Base-by-base conservation (phyloP, 2,329 filamentous ascomycete genomes). In the Berkeleyomyces basicola region DNA sequence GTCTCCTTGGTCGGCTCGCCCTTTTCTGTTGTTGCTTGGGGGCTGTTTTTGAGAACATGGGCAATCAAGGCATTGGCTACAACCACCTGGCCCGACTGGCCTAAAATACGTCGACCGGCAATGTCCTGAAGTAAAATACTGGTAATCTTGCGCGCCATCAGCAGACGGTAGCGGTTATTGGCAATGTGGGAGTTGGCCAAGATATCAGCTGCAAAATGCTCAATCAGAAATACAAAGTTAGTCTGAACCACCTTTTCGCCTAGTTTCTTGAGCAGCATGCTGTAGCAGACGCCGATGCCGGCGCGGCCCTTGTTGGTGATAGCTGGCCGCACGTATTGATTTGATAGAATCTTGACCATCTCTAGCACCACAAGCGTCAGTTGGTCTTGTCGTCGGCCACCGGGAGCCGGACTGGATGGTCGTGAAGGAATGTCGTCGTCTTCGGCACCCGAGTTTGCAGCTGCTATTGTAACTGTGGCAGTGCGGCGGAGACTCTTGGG, bases 41-140 rank as follows among this genome's bases (percentile, higher is more conserved):
- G 92, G 68, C 96, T 97, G 71, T 97, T 93, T 71, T 95, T 97
- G 58, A 99, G 78, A 55, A 96, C 79, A 64, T 90, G 85, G 71
- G 95, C 96, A 70, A 96, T 83, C 61, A 99, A 75, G 65, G 83
- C 82, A 68, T 85, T 89, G 5, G 90, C 88, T 37, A 89, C 90
- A 67, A 86, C 84, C 64, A 92, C 78, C 70, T 96, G 92, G 6
- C 90, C 91, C 11, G 88, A 89, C 72, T 99, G 92, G 10, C 90
- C 90, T 1, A 99, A 78, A 68, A 96, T 87, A 67, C 85, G 83
- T 64, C 81, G 81, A 7, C 90, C 90, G 66, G 97, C 80, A 6
- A 93, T 83, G 64, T 91, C 87, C 69, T 95, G 89, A 9, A 99
- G 76, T 58, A 96, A 81, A 44, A 87, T 86, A 66, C 90, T 85